Base-by-base conservation (phyloP, 306 rosid species). In the Morella rubra region DNA sequence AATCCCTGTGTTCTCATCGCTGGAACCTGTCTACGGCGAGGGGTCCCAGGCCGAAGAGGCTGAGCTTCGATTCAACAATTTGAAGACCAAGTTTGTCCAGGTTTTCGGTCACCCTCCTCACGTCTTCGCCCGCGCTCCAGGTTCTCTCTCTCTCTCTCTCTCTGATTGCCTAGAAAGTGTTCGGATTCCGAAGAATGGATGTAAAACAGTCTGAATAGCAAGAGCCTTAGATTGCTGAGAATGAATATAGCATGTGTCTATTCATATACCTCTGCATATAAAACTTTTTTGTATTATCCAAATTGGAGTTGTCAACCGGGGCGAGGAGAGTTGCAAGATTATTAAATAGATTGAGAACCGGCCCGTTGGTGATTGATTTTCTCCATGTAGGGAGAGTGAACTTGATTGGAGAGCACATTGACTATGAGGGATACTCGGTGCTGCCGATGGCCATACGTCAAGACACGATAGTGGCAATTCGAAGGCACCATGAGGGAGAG, bases 361-460 rank as follows among this genome's bases (percentile, higher is more conserved):
- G 18, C 53, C 1, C 7, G 45, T 73, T 40, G 7, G 7, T 69
- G 70, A 41, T 6, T 11, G 40, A 61, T 75, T 76, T 19, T 59
- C 24, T 71, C 81, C 0, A 52, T 76, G 86, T 79, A 95, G 99
- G 98, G 82, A 95, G 99, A 79, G 99, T 95, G 88, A 95, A 95
- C 82, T 87, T 95, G 95, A 92, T 95, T 41, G 99, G 99, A 59
- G 99, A 95, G 84, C 98, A 95, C 53, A 92, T 95, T 79, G 99
- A 95, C 58, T 92, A 95, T 74, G 97, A 92, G 59, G 99, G 99
- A 0, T 95, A 95, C 83, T 95, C 99, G 13, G 99, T 95, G 83
- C 77, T 95, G 91, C 99, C 99, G 52, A 92, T 95, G 99, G 99
- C 99, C 10, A 95, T 95, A 76, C 82, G 99, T 56, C 99, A 89